Conservation (phyloP, 108 stramenopile genomes). For the Pseudonitzschia multistriata region DNA sequence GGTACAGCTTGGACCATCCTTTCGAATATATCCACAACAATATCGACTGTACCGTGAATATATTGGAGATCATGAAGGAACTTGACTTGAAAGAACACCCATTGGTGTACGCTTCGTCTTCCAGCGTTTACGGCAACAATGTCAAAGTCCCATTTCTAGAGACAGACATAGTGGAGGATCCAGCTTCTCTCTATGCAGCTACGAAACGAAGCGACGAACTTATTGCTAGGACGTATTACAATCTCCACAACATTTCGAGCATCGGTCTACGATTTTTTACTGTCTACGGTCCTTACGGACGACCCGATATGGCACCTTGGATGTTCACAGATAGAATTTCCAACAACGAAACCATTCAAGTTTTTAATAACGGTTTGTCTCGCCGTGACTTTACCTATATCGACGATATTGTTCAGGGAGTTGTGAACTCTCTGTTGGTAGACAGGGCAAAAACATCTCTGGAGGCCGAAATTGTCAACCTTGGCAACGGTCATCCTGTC, state of each 20-base stretch:
- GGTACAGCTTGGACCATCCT: conserved; percentile 43
- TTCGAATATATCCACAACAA: conserved; percentile 38
- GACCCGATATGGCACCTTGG: conserved; percentile 96
- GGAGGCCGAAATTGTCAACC: conserved; percentile 70
- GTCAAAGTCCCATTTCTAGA: conserved; percentile 33
- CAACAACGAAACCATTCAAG: conserved; percentile 85
- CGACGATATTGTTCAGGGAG: conserved; percentile 86
- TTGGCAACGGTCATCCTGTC: conserved; percentile 94
- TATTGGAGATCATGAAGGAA: conserved; percentile 31
- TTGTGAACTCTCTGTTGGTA: conserved; percentile 84
- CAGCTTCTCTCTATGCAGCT: conserved; percentile 40
- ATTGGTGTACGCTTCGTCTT: conserved; percentile 36
- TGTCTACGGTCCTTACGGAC: conserved; percentile 39
- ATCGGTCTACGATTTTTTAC: conserved; percentile 41
- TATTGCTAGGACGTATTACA: conserved; percentile 41
- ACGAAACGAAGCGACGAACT: conserved; percentile 42
- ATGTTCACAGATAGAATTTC: conserved; percentile 94
- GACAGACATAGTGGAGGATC: conserved; percentile 34
- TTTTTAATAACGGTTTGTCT: conserved; percentile 93
- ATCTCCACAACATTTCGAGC: conserved; percentile 39
- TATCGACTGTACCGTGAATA: conserved; percentile 31
- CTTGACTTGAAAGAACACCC: conserved; percentile 19
- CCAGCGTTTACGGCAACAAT: conserved; percentile 39
- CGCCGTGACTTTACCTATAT: conserved; percentile 90
- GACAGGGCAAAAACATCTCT: conserved; percentile 31